These are phyloP conservation scores for Xylariaceae sp. DNA, from an alignment of 2,329 filamentous ascomycete genomes.

Conservation along the genomic window DNA sequence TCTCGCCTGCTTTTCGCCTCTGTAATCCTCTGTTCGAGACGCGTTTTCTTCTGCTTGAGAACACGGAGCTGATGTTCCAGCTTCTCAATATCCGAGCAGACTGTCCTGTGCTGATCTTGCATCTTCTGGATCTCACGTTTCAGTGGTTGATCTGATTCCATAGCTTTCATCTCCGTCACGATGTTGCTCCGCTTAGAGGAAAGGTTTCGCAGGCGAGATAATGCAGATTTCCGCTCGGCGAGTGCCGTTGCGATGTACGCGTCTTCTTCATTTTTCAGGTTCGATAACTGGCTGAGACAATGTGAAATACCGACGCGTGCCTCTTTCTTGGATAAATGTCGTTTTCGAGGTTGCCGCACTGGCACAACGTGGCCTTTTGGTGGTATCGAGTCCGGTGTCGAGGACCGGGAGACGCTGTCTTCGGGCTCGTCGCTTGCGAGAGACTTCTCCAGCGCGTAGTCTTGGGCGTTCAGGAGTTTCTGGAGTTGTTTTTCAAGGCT, in stretches of 20 bases:
- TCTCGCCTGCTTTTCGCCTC: slow-evolving; percentile 65
- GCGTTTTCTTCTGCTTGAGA: slow-evolving; percentile 59
- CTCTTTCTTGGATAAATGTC: slow-evolving; percentile 55
- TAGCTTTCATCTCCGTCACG: slow-evolving; percentile 48
- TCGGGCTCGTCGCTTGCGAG: slow-evolving; percentile 21
- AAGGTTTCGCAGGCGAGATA: slow-evolving; percentile 56
- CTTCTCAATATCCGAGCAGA: slow-evolving; percentile 63
- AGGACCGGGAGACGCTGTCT: slow-evolving; percentile 10
- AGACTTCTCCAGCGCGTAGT: slow-evolving; percentile 48
- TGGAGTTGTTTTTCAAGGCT: slow-evolving; percentile 58
- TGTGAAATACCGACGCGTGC: slow-evolving; percentile 64
- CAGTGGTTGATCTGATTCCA: slow-evolving; percentile 58
- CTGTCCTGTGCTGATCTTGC: slow-evolving; percentile 47
- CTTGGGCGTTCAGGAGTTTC: slow-evolving; percentile 57
- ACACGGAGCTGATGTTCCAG: slow-evolving; percentile 62
- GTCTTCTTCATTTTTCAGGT: slow-evolving; percentile 68
- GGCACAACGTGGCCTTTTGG: slow-evolving; percentile 46
- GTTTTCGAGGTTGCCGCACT: slow-evolving; percentile 54
- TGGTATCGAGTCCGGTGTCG: slow-evolving; percentile 15
- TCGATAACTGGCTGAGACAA: slow-evolving; percentile 61
- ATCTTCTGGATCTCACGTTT: slow-evolving; percentile 60
- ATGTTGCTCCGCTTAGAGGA: slow-evolving; percentile 50
- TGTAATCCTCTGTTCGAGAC: slow-evolving; percentile 57
- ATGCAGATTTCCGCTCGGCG: slow-evolving; percentile 52
- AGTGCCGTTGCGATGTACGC: slow-evolving; percentile 57